Percentiles rank a stretch among this genome's conserved stretches.
Evolutionary conservation across 2,329 filamentous ascomycete genomes (phyloP).

Genomic region (Fusarium keratoplasticum): DNA sequence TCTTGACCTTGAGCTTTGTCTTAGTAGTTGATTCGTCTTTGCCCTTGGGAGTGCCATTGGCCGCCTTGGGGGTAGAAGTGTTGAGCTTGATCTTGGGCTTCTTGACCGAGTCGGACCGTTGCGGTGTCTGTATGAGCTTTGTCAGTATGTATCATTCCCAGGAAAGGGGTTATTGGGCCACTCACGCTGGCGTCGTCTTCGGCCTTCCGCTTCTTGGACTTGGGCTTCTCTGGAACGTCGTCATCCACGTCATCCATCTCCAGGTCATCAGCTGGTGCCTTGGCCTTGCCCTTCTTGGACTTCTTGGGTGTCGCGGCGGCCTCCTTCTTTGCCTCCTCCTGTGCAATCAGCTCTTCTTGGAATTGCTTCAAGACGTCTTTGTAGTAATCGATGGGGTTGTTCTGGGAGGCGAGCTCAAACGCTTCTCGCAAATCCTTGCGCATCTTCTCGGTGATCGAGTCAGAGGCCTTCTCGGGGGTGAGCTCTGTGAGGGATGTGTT

Average conservation of each 20-base stretch:
- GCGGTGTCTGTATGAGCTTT: conserved; percentile 60
- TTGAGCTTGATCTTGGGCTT: conserved; percentile 76
- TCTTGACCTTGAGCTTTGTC: conserved; percentile 66
- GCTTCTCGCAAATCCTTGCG: conserved; percentile 83
- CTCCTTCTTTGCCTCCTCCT: conserved; percentile 59
- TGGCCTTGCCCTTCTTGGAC: conserved; percentile 60
- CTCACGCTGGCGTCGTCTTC: conserved; percentile 74
- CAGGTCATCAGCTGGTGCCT: conserved; percentile 66
- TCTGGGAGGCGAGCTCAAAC: conserved; percentile 82
- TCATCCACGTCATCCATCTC: conserved; percentile 74
- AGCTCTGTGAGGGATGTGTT: conserved; percentile 87
- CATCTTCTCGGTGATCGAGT: conserved; percentile 79
- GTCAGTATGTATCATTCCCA: conserved; percentile 23
- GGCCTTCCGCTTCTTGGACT: conserved; percentile 84
- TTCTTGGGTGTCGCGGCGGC: conserved; percentile 57
- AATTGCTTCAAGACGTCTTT: conserved; percentile 81
- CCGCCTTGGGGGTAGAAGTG: conserved; percentile 52
- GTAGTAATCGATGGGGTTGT: conserved; percentile 82
- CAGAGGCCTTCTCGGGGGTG: conserved; percentile 76
- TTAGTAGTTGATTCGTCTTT: conserved; percentile 67
- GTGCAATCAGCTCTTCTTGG: conserved; percentile 72
- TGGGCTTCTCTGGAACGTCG: conserved; percentile 70
- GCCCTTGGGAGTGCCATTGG: conserved; percentile 55
- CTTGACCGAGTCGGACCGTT: conserved; percentile 71
- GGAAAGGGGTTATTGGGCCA: not conserved